Conservation (phyloP, 176 grass and related monocot species). For the sorghum (Sorghum bicolor) region DNA sequence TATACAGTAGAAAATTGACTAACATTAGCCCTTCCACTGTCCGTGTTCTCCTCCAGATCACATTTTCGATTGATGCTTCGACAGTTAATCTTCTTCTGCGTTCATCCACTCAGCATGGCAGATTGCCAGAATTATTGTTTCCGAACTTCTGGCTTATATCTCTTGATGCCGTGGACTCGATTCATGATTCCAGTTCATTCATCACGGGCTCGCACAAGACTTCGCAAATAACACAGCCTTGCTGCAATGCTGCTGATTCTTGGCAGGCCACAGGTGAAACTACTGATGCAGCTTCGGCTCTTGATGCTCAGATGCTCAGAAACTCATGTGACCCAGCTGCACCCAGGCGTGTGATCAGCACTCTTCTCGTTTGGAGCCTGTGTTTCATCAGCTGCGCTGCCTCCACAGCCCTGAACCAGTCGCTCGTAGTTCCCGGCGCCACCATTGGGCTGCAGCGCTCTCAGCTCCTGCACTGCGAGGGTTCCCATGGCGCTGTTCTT, state of each 20-base stretch:
- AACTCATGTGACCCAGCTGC: constrained; percentile 34
- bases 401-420: constrained; percentile 4
- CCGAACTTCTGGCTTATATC: background rate
- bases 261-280: background rate
- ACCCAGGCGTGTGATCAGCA: constrained; percentile 12
- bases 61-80: background rate
- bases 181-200: background rate
- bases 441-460: background rate
- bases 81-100: constrained; percentile 6
- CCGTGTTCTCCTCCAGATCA: background rate
- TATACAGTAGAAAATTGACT: background rate
- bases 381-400: background rate
- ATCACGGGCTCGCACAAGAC: background rate
- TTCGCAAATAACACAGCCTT: background rate
- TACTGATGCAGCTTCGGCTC: background rate
- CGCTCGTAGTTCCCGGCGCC: constrained; percentile 19
- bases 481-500: constrained; percentile 18
- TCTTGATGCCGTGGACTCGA: background rate
- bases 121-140: background rate
- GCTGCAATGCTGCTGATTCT: background rate
- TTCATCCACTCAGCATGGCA: background rate
- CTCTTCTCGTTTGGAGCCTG: background rate
- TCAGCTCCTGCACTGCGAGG: constrained; percentile 34
- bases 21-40: background rate
- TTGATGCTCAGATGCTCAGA: background rate